These are phyloP conservation scores for Pholiota adiposa DNA, from an alignment of 1,284 basidiomycete genomes.

Conservation along the genomic window DNA sequence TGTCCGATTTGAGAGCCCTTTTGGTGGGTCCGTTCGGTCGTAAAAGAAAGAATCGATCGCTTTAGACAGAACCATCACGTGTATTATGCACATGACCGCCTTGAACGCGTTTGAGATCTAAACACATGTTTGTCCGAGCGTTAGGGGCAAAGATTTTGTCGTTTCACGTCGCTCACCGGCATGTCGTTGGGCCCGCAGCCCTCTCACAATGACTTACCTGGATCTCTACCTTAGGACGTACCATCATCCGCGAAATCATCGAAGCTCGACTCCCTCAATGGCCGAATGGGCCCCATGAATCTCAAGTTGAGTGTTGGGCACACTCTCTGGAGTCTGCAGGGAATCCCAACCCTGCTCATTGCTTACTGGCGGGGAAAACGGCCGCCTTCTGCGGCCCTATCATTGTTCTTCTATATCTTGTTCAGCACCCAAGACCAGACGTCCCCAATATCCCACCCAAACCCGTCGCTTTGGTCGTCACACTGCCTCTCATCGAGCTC, in stretches of 20 bases:
- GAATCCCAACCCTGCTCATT: not conserved
- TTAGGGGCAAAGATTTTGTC: no score
- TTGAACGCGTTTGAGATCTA: no score
- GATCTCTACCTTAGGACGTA: not conserved
- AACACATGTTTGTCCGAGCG: no score
- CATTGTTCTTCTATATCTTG: conserved; percentile 20
- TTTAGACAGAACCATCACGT: no score
- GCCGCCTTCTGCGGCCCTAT: conserved; percentile 12
- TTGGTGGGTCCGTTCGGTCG: no score
- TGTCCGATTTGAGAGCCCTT: no score
- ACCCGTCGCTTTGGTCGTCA: conserved; percentile 14
- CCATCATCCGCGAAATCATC: not conserved
- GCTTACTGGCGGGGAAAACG: not conserved
- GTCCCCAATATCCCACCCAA: conserved; percentile 4
- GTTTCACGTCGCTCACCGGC: no score
- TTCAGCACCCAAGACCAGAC: conserved; percentile 6
- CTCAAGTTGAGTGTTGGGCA: conserved; percentile 4
- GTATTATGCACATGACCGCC: no score
- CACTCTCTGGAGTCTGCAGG: not conserved
- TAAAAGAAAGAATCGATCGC: no score
- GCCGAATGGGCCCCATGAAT: not conserved
- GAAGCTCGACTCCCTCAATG: no score
- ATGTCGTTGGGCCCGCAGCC: no score
- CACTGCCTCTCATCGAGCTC: conserved; percentile 21
- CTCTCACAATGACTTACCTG: not conserved